phyloP scores from a whole-genome alignment of 83 land plant genomes.

The Thuja plicata region DNA sequence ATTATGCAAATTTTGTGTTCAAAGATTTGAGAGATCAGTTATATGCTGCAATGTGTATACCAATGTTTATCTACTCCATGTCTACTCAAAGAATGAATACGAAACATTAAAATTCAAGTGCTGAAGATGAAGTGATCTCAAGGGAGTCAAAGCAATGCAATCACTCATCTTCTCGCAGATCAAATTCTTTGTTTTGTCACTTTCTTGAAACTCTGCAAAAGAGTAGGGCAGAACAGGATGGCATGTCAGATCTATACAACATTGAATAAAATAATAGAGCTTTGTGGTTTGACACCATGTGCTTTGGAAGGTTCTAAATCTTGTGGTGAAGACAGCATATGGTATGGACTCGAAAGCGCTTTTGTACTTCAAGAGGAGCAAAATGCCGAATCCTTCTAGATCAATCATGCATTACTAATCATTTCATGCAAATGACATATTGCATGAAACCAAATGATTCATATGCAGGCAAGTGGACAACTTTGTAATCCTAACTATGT shows the following conservation, averaged over 20 bases:
- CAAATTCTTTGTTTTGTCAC: neutral
- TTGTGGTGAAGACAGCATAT: neutral
- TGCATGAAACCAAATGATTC: neutral
- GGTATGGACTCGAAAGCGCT: neutral
- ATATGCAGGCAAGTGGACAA: neutral
- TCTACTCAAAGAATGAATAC: neutral
- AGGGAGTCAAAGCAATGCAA: neutral
- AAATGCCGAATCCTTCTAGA: too few species aligned
- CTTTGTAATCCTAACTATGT: neutral
- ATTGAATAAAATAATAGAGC: neutral
- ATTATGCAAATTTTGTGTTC: neutral
- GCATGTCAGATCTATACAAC: neutral
- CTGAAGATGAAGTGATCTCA: too few species aligned
- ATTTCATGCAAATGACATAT: neutral
- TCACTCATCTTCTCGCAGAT: neutral
- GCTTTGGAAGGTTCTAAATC: neutral
- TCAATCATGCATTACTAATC: neutral
- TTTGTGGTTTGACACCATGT: neutral
- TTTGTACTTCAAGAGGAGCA: too few species aligned
- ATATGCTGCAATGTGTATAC: too few species aligned
- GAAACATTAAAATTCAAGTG: too few species aligned
- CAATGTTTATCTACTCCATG: neutral
- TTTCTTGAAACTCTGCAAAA: neutral
- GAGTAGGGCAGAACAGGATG: neutral
- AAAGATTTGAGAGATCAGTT: neutral